Evolutionary conservation across 768 basidiomycete genomes (phyloP), one percentile per base, ranked within the genome.

Genomic region (Mycena chlorophos): DNA sequence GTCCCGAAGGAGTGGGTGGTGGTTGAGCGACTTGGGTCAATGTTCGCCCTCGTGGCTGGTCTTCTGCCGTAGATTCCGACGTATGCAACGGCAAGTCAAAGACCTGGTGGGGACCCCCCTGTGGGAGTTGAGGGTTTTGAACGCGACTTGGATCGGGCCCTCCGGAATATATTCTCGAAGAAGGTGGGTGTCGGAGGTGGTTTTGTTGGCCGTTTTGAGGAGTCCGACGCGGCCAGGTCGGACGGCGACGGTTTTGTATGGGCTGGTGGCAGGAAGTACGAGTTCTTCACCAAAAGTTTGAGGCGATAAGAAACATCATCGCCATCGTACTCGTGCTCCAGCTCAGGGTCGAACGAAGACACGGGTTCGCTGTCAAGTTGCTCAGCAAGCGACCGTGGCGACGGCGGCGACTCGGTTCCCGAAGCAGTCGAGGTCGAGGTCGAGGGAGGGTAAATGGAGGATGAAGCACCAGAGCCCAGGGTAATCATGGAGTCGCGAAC

Each of bases 241-340:
- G 86, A 77, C 2, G 85, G 80, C 10, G 82, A 82, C 2, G 91
- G 91, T 65, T 94, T 94, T 38, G 85, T 79, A 65, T 94, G 91
- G 0, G 91, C 91, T 10, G 91, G 92, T 3, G 91, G 91, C 31
- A 94, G 83, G 66, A 90, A 94, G 68, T 94, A 94, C 65, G 79
- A 92, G 71, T 94, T 94, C 68, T 87, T 89, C 51, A 94, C 87
- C 37, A 94, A 81, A 51, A 94, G 79, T 37, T 85, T 87, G 19
- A 94, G 81, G 22, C 91, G 87, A 72, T 91, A 90, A 19, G 89
- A 85, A 37, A 93, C 90, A 65, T 94, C 91, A 69, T 94, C 91
- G 20, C 80, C 78, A 63, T 83, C 78, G 60, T 79, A 83, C 49
- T 76, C 79, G 60, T 81, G 77, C 45, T 75, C 78, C 17, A 74